Evolutionary conservation across 1,139 yeast genomes (phyloP), one percentile per base, ranked within the genome.

Genomic region (Chernovozyma sophiae-reginae): DNA sequence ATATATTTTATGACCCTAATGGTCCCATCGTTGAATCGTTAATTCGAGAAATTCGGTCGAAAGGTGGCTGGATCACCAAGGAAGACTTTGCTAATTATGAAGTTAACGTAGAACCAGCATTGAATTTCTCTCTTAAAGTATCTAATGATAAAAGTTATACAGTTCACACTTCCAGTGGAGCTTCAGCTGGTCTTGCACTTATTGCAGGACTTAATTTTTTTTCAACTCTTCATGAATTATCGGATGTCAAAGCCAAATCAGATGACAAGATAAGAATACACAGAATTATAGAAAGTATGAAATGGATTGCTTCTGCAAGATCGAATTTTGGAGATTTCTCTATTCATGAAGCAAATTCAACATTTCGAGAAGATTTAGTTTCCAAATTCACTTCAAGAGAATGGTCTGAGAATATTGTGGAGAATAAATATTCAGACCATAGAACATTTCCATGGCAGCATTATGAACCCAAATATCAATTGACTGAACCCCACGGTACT

Each of bases 261-360:
- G 47, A 50, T 4, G 50, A 54, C 13, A 65, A 67, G 0, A 50
- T 72, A 4, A 68, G 74, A n/a, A 67, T 79, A 2, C 96, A 86
- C 51, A 70, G 86, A 38, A 55, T 87, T 12, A 65, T 89, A 12
- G 98, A 92, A 58, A 65, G 86, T 5, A 87, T 90, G 94, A 90
- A 90, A 58, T 92, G 96, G 96, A 74, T 87, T 73, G 86, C 90
- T 1, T 74, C 94, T 8, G 90, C 84, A 0, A 71, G 97, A 41
- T 79, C 92, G 14, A 74, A 86, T 48, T 70, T 90, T 18, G 97
- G 97, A 1, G 96, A 87, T 50, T 56, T 55, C 14, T 30, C 38
- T 3, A 34, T 37, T 12, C 48, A 56, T 30, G 23, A 34, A 10
- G n/a, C n/a, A n/a, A 42, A 43, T 14, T 38, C 34, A 23, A 43